Percentiles rank a stretch among this genome's conserved stretches.
Conservation (phyloP, 2,329 filamentous ascomycete species). For the Huntiella omanensis region DNA sequence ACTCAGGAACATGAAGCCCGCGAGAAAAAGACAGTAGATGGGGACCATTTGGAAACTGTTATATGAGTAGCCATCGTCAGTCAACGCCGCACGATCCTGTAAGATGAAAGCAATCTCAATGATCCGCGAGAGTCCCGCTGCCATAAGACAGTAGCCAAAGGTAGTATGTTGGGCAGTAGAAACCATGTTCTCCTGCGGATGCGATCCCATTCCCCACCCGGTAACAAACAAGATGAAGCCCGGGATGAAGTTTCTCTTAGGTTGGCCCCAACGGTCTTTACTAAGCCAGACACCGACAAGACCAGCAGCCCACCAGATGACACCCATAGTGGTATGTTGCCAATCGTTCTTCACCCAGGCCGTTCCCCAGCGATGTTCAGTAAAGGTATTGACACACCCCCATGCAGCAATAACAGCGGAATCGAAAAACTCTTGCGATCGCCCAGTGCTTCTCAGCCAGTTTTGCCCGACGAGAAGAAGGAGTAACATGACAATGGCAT, state of each 20-base stretch:
- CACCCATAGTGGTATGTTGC: conserved; percentile 98
- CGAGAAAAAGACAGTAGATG: conserved; percentile 60
- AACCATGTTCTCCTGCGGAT: conserved; percentile 66
- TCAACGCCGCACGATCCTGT: conserved; percentile 46
- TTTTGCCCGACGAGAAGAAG: conserved; percentile 73
- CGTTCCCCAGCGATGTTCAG: conserved; percentile 83
- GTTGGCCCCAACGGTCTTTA: conserved; percentile 59
- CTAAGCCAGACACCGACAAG: conserved; percentile 86
- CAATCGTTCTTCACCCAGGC: conserved; percentile 86
- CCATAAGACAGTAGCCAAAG: conserved; percentile 94
- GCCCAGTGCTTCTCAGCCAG: conserved; percentile 65
- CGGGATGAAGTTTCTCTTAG: conserved; percentile 84
- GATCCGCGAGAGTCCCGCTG: conserved; percentile 62
- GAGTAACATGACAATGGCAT: conserved; percentile 74
- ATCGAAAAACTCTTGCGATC: conserved; percentile 95
- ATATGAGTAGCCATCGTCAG: conserved; percentile 47
- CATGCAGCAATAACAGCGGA: conserved; percentile 77
- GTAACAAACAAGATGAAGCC: conserved; percentile 81
- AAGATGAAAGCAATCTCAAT: conserved; percentile 85
- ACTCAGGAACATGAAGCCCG: conserved; percentile 93
- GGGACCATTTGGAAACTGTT: conserved; percentile 41
- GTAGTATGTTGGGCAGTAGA: conserved; percentile 75
- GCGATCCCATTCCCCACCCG: conserved; percentile 86
- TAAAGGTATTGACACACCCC: conserved; percentile 97
- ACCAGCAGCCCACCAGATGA: conserved; percentile 94